Evolutionary conservation across 768 basidiomycete species (phyloP).

Genomic region (Suillus alpinus): DNA sequence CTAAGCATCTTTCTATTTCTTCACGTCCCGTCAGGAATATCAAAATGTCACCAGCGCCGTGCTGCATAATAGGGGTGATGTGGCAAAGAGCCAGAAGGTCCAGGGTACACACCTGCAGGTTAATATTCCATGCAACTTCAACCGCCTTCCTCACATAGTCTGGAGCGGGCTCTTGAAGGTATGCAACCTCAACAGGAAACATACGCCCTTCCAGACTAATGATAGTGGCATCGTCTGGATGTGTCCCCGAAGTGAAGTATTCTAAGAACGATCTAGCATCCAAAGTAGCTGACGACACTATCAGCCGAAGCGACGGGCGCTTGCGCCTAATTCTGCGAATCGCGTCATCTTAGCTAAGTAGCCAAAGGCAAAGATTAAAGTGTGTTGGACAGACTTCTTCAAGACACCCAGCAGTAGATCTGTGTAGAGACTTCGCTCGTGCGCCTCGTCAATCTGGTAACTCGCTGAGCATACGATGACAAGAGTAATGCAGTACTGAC

Average conservation of each 20-base stretch:
- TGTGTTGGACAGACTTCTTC: slow-evolving; percentile 67
- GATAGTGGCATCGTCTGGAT: slow-evolving; percentile 72
- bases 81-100: neutral
- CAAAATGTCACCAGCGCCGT: slow-evolving; percentile 83
- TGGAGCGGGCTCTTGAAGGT: slow-evolving; percentile 69
- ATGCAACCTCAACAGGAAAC: slow-evolving; percentile 93
- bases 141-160: slow-evolving; percentile 86
- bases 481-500: slow-evolving; percentile 36
- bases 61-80: slow-evolving; percentile 40
- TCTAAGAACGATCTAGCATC: slow-evolving; percentile 88
- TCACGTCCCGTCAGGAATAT: slow-evolving; percentile 95
- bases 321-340: slow-evolving; percentile 79
- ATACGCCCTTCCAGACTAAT: slow-evolving; percentile 91
- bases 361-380: slow-evolving; percentile 1
- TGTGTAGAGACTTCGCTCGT: slow-evolving; percentile 94
- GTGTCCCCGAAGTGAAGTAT: slow-evolving; percentile 73
- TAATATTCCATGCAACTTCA: slow-evolving; percentile 80
- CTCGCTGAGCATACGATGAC: neutral
- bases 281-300: slow-evolving; percentile 95
- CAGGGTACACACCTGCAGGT: slow-evolving; percentile 56
- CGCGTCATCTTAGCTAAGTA: slow-evolving; percentile 4
- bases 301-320: slow-evolving; percentile 82
- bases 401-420: slow-evolving; percentile 88
- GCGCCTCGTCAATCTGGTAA: slow-evolving; percentile 90
- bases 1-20: slow-evolving; percentile 89